A percentile compares a stretch with the other conserved stretches of the same genome.
phyloP scores from a whole-genome alignment of 768 basidiomycete genomes.

The Lactifluus pinguis region DNA sequence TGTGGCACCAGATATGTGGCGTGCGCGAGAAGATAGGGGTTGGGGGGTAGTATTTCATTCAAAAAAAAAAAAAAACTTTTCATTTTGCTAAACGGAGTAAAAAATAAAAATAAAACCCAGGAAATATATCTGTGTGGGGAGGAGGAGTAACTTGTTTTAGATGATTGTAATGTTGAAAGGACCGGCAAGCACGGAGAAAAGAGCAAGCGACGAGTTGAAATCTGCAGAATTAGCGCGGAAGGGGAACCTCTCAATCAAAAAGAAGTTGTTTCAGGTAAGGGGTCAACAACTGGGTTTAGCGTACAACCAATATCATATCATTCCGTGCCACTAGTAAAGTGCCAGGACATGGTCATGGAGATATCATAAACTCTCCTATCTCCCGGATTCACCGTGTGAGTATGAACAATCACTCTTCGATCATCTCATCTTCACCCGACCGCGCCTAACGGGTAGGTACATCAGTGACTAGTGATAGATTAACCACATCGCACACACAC shows the following conservation, averaged over 20 bases:
- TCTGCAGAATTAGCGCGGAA: not conserved
- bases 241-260: not conserved
- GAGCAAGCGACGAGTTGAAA: not conserved
- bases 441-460: slow-evolving; percentile 63
- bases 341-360: no score
- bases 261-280: not conserved
- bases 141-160: not conserved
- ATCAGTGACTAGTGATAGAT: not conserved
- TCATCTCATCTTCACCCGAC: slow-evolving; percentile 59
- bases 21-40: no score
- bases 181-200: not conserved
- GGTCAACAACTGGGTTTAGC: not conserved
- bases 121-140: not conserved
- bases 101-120: not conserved
- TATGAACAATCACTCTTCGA: slow-evolving; percentile 35
- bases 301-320: no score
- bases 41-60: not conserved
- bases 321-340: not conserved
- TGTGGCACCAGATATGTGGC: no score
- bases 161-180: not conserved
- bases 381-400: not conserved
- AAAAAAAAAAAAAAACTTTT: not conserved
- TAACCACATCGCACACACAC: not conserved
- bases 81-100: slow-evolving; percentile 8
- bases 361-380: not conserved